Percentiles rank a stretch among this genome's conserved stretches.
These are phyloP conservation scores for Phlyctochytrium planicorne DNA, from an alignment of 192 early-diverging fungal genomes.

Conservation along the genomic window DNA sequence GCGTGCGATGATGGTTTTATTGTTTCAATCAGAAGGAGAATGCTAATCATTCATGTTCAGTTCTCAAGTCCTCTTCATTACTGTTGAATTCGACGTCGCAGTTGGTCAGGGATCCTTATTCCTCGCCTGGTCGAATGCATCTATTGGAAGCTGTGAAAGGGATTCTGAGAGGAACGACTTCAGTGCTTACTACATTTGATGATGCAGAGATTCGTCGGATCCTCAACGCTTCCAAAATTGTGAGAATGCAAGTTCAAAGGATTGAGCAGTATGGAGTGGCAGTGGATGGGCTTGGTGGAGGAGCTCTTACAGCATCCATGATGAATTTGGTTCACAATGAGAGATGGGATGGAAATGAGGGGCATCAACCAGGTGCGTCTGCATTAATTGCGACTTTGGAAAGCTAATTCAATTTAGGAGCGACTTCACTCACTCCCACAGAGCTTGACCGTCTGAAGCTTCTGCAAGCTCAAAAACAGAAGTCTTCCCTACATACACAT, in stretches of 20 bases:
- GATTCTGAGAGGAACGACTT: constrained; percentile 47
- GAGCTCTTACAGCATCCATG: no score
- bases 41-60: constrained; percentile 15
- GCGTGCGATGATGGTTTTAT: constrained; percentile 42
- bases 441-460: neutral
- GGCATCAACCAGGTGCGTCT: no score
- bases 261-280: no score
- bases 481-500: neutral
- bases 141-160: constrained; percentile 53
- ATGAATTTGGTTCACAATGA: no score
- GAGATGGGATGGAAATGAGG: no score
- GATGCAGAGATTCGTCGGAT: constrained; percentile 51
- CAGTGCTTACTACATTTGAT: constrained; percentile 45
- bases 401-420: no score
- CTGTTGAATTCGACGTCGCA: constrained; percentile 35
- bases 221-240: constrained; percentile 18
- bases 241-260: constrained; percentile 18
- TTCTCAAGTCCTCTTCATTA: constrained; percentile 36
- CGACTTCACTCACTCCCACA: neutral
- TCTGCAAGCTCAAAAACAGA: neutral
- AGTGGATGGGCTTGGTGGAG: no score
- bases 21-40: no score
- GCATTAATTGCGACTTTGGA: no score
- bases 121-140: constrained; percentile 31
- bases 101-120: constrained; percentile 41